Base-by-base conservation (phyloP, 2,329 filamentous ascomycete genomes). In the Verticillium klebahnii region DNA sequence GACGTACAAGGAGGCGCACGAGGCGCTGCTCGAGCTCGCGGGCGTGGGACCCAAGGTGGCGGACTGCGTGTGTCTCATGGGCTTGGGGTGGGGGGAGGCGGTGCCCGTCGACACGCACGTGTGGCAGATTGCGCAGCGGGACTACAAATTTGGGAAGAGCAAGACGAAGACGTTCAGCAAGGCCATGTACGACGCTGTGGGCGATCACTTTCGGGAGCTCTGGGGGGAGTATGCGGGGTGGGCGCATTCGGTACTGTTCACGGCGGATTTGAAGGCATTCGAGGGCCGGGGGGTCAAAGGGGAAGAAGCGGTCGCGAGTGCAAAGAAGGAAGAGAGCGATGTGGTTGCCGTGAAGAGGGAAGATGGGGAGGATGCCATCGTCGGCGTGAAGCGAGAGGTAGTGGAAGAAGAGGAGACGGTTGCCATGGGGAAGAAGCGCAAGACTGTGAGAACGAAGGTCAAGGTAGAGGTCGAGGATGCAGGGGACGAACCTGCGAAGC, bases 101-200 rank as follows among this genome's bases (percentile, higher is more conserved):
- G 93, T 99, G 1, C 95, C 95, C 0, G 91, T 99, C 36, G 95
- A 99, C 74, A 99, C 96, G 1, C 96, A 99, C 76, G 92, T 99
- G 14, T 98, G 93, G 94, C 93, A 98, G 78, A 98, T 99, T 71
- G 96, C 95, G 0, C 92, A 96, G 73, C 84, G 95, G 60, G 95
- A 99, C 74, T 99, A 99, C 77, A 93, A 89, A 63, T 96, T 99
- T 69, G 91, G 92, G 7, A 91, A 88, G 69, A 85, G 84, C 17
- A 94, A 92, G 71, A 87, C 86, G 9, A 94, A 93, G 71, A 94
- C 92, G 56, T 82, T 99, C 65, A 97, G 90, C 15, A 96, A 96
- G 71, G 85, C 84, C 50, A 93, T 92, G 65, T 98, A 99, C 70
- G 89, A 95, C 72, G 91, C 92, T 0, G 87, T 99, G 15, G 95